Base-by-base conservation (phyloP, 106 monocot genomes). In the Acanthochlamys bracteata region DNA sequence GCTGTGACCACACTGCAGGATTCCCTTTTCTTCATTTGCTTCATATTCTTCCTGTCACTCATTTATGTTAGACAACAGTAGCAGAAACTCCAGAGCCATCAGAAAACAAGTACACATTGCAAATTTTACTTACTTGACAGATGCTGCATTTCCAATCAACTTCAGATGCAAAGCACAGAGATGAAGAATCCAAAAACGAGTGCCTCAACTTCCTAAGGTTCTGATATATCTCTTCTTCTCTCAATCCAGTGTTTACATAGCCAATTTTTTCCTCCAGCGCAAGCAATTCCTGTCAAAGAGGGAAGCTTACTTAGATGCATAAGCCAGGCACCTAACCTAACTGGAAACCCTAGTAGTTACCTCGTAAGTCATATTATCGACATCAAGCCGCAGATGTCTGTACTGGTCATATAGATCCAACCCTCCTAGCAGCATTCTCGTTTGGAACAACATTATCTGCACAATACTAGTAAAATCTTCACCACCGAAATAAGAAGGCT, bases 291-390 rank as follows among this genome's bases (percentile, higher is more conserved):
- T 96, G 71, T 23, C 41, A 41, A 67, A 49, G 24, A 25, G 17
- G 49, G 9, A 49, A 4, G 3, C 49, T 14, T 49, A 2, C 15
- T 49, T 49, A 6, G 33, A 33, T 33, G 33, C 17, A 49, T 49
- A 49, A 49, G 33, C 33, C 33, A 49, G 17, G 49, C 49, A 49
- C 2, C 17, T 14, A 10, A 49, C 15, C 13, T 49, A 49, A 14
- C 17, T 49, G 17, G 2, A 49, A 49, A 9, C 12, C 17, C 2
- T 49, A 57, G 27, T 42, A 53, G 9, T 8, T 14, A 96, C 95
- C 87, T 96, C 95, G 42, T 96, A 96, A 59, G 95, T 73, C 95
- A 96, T 88, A 25, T 80, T 73, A 59, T 96, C 95, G 21, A 96
- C 90, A 73, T 96, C 95, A 21, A 96, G 95, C 24, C 95, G 90